These are phyloP conservation scores for Acacia melanoxylon DNA, from an alignment of 306 rosid species.

Conservation along the genomic window DNA sequence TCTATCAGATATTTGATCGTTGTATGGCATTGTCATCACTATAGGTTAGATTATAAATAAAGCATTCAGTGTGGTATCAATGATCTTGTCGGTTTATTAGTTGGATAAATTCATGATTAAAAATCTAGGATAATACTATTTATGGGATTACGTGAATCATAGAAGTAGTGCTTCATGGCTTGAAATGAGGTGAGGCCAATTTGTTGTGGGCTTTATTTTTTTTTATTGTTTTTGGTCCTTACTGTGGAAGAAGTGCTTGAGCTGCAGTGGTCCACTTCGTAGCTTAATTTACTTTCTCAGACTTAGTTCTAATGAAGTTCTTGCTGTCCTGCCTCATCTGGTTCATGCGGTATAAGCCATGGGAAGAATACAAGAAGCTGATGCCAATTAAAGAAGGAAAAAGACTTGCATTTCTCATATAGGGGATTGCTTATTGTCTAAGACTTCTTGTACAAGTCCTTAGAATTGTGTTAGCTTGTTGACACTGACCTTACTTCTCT, in stretches of 20 bases:
- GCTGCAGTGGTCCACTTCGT: neutral
- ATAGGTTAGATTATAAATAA: neutral
- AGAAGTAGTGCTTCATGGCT: neutral
- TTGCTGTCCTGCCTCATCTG: neutral
- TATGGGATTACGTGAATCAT: neutral
- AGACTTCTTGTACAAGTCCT: neutral
- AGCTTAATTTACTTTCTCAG: neutral
- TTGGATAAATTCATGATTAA: neutral
- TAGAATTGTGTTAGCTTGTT: conserved; percentile 8
- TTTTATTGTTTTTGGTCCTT: neutral
- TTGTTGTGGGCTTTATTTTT: neutral
- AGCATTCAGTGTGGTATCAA: neutral
- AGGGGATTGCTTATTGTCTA: neutral
- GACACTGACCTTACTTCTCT: neutral
- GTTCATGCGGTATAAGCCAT: neutral
- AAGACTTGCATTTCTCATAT: neutral
- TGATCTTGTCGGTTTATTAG: neutral
- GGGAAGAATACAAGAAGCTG: neutral
- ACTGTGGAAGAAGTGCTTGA: conserved; percentile 14
- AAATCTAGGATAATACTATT: neutral
- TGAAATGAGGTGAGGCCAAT: neutral
- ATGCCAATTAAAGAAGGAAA: neutral
- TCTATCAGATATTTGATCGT: neutral
- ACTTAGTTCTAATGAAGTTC: neutral
- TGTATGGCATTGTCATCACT: neutral